Evolutionary conservation across 2,329 filamentous ascomycete genomes (phyloP), one percentile per base, ranked within the genome.

Genomic region (Fusarium floridanum): DNA sequence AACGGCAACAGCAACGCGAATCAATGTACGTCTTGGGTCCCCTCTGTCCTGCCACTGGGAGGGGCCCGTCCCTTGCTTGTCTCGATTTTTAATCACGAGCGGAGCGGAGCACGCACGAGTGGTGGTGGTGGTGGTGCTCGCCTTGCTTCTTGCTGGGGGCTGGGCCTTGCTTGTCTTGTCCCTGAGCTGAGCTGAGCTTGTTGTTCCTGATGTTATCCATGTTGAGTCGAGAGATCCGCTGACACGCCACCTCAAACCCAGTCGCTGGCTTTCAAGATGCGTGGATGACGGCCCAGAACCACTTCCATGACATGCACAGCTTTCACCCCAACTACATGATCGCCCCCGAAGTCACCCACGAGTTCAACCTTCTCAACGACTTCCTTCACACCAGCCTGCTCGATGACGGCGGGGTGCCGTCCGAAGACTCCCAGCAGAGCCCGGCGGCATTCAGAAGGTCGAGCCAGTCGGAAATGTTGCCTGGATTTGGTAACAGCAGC

Each of bases 281-380:
- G 81, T 96, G 94, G 92, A 88, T 95, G 81, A 89, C 87, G 76
- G 90, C 91, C 69, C 93, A 95, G 80, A 97, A 92, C 82, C 77
- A 79, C 72, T 77, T 97, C 94, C 83, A 97, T 86, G 95, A 98
- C 84, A 97, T 98, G 92, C 95, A 97, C 85, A 94, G 92, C 81
- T 95, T 95, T 81, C 95, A 98, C 84, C 93, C 94, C 68, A 97
- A 94, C 80, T 98, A 97, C 86, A 95, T 98, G 93, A 97, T 98
- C 85, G 86, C 88, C 60, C 94, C 95, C 73, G 97, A 99, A 84
- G 94, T 98, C 78, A 95, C 94, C 71, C 97, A 97, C 85, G 97
- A 99, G 86, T 98, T 98, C 83, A 98, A 98, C 81, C 87, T 98
- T 61, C 91, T 99, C 80, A 97, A 97, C 86, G 96, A 99, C 83